These are phyloP conservation scores for Apiospora sp. DNA, from an alignment of 2,329 filamentous ascomycete species.

Conservation along the genomic window DNA sequence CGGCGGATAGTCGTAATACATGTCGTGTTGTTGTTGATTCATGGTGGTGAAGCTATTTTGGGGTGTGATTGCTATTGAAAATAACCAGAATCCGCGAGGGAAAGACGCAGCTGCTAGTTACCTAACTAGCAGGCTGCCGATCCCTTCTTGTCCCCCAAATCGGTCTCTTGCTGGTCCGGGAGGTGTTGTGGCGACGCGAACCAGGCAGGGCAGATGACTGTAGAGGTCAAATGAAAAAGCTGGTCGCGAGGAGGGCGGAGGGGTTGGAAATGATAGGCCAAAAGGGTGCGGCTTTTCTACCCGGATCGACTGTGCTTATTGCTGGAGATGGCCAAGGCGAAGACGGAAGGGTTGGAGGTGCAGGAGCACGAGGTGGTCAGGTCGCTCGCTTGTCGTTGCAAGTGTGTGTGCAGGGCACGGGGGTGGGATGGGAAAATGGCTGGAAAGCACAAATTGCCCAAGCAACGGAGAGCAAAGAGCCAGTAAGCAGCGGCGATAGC, in stretches of 20 bases:
- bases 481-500: constrained; percentile 15
- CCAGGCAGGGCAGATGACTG: constrained; percentile 20
- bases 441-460: constrained; percentile 20
- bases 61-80: constrained; percentile 17
- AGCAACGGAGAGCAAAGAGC: constrained; percentile 9
- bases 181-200: constrained; percentile 1
- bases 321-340: constrained; percentile 22
- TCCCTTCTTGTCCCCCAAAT: constrained; percentile 22
- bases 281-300: constrained; percentile 15
- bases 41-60: constrained; percentile 42
- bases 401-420: constrained; percentile 23
- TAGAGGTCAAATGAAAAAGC: constrained; percentile 2
- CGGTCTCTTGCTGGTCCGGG: background rate
- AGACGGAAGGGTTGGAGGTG: constrained; percentile 20
- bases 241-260: constrained; percentile 6
- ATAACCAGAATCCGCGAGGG: constrained; percentile 19
- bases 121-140: constrained; percentile 23
- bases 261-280: constrained; percentile 8
- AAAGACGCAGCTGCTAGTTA: constrained; percentile 23
- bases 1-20: constrained; percentile 75
- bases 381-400: constrained; percentile 23
- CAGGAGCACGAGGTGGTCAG: constrained; percentile 20
- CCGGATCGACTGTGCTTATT: constrained; percentile 21
- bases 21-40: constrained; percentile 66
- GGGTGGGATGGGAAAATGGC: constrained; percentile 9